These are phyloP conservation scores for Cladosporium halotolerans DNA, from an alignment of 2,329 filamentous ascomycete genomes.

Conservation along the genomic window DNA sequence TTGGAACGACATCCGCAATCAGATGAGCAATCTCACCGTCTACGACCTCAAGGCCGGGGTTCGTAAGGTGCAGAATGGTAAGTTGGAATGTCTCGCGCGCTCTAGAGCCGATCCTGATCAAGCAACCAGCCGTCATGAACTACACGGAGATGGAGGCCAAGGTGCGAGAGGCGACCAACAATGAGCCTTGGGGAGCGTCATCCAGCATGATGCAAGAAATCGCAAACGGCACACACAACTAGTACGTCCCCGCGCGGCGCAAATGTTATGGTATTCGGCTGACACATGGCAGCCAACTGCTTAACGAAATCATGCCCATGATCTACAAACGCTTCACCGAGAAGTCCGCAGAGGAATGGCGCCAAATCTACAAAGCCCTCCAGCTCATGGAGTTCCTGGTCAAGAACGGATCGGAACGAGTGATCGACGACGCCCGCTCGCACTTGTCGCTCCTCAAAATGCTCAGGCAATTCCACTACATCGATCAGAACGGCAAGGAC, in stretches of 20 bases:
- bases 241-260: constrained; percentile 53
- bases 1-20: constrained; percentile 74
- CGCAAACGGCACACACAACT: constrained; percentile 94
- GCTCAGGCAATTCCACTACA: constrained; percentile 96
- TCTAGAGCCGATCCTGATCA: constrained; percentile 10
- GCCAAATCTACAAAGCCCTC: constrained; percentile 95
- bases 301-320: constrained; percentile 99
- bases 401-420: constrained; percentile 95
- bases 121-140: constrained; percentile 78
- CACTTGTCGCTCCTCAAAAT: constrained; percentile 95
- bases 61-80: constrained; percentile 95
- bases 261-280: constrained; percentile 14
- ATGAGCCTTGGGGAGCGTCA: constrained; percentile 91
- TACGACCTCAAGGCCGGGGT: constrained; percentile 95
- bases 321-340: constrained; percentile 99
- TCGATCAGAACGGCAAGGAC: constrained; percentile 93
- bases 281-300: constrained; percentile 62
- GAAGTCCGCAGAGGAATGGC: constrained; percentile 96
- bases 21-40: constrained; percentile 84
- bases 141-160: constrained; percentile 88
- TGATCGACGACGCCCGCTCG: constrained; percentile 92
- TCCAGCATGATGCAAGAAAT: constrained; percentile 93
- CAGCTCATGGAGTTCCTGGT: constrained; percentile 95
- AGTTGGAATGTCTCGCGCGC: constrained; percentile 22
- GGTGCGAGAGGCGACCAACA: constrained; percentile 95